Evolutionary conservation across 129 eudicot genomes (phyloP), one percentile per base, ranked within the genome.

Genomic region (Flaveria trinervia): DNA sequence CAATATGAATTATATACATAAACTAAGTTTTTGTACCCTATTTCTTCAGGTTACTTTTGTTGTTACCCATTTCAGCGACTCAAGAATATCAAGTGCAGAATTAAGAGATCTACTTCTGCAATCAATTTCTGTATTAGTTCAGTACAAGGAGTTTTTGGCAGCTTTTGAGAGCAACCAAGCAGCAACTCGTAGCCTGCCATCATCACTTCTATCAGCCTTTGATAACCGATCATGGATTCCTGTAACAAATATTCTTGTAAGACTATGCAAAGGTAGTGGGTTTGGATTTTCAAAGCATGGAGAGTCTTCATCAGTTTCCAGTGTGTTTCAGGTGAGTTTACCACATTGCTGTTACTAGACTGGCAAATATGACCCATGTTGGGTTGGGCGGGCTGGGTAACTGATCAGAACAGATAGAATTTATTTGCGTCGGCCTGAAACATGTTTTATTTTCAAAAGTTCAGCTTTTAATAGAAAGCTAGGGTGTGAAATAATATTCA

Each of bases 201-300:
- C 83, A 81, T 89, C 98, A 72, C 86, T 94, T 71, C 75, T 94
- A 70, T 86, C 97, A 72, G 93, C 97, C 52, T 94, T 94, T 86
- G 98, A 94, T 81, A 91, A 94, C 81, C 81, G 98, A 69, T 87
- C 97, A 67, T 94, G 98, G 97, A 91, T 94, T 59, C 93, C 97
- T 48, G 97, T 94, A 59, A 94, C 98, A 22, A 94, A 84, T 83
- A 86, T 94, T 75, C 86, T 94, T 78, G 81, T 94, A 55, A 86
- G 93, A 43, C 68, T 94, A 75, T 94, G 97, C 86, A 91, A 91
- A 83, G 96, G 96, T 57, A 91, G 90, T 46, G 97, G 97, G 56
- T 94, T 94, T 83, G 97, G 97, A 65, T 88, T 83, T 75, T 84
- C 93, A 59, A 94, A 87, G 76, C 93, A 79, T 39, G 97, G 97